Evolutionary conservation across 2,329 filamentous ascomycete genomes (phyloP).

Genomic region (Clarireedia sp.): DNA sequence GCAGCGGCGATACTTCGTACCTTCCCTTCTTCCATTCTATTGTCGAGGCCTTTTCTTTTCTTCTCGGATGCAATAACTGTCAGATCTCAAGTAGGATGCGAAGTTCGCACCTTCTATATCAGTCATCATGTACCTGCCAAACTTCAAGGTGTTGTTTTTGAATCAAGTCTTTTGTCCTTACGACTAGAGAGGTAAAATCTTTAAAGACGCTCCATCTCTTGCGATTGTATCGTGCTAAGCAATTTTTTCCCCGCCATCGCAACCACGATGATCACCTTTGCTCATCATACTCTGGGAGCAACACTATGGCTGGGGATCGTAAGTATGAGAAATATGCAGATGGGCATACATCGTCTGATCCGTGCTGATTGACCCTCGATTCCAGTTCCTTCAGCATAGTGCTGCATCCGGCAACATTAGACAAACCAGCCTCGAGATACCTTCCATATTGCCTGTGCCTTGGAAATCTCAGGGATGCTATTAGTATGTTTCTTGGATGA

Average conservation of each 20-base stretch:
- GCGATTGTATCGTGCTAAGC: background rate
- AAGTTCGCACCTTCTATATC: background rate
- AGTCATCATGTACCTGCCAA: background rate
- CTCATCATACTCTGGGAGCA: background rate
- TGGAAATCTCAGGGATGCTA: constrained; percentile 26
- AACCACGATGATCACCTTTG: background rate
- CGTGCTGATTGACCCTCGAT: background rate
- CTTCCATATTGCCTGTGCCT: constrained; percentile 13
- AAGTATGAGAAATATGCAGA: too few relatives aligned
- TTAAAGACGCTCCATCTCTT: too few relatives aligned
- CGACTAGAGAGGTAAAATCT: too few relatives aligned
- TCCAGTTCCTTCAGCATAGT: background rate
- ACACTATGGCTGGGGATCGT: background rate
- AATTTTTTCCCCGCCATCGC: background rate
- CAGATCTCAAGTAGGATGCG: background rate
- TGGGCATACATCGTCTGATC: too few relatives aligned
- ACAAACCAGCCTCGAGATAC: background rate
- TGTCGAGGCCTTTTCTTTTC: background rate
- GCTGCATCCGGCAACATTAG: background rate
- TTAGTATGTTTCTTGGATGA: constrained; percentile 10
- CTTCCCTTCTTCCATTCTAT: background rate
- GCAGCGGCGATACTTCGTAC: too few relatives aligned
- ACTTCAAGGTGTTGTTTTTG: too few relatives aligned
- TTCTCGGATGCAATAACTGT: background rate
- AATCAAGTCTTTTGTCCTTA: too few relatives aligned